phyloP scores from a whole-genome alignment of 2,329 filamentous ascomycete genomes.

The Apiospora sp. region DNA sequence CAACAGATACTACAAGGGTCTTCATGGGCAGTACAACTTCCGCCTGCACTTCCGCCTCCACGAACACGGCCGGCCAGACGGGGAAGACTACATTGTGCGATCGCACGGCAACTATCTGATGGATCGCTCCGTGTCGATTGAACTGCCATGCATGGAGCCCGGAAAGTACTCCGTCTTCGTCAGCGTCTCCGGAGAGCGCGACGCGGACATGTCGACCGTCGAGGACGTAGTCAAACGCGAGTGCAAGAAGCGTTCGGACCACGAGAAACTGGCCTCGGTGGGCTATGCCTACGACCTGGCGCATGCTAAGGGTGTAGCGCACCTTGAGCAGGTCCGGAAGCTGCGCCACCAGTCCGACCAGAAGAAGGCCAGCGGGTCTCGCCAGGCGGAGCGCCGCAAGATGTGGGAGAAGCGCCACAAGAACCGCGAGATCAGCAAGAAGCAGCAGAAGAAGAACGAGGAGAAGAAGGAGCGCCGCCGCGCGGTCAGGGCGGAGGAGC shows the following conservation, averaged over 20 bases:
- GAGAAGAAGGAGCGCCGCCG: slow-evolving; percentile 46
- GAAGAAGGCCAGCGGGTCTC: slow-evolving; percentile 56
- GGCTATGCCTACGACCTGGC: slow-evolving; percentile 67
- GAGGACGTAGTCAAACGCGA: slow-evolving; percentile 65
- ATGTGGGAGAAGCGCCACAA: slow-evolving; percentile 58
- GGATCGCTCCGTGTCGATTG: slow-evolving; percentile 65
- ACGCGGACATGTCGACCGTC: slow-evolving; percentile 52
- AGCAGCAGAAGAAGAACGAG: slow-evolving; percentile 49
- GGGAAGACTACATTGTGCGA: slow-evolving; percentile 67
- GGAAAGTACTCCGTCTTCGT: slow-evolving; percentile 66
- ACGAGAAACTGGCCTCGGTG: slow-evolving; percentile 66
- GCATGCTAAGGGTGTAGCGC: slow-evolving; percentile 63
- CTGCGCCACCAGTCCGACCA: slow-evolving; percentile 58
- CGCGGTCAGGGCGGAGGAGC: slow-evolving; percentile 46
- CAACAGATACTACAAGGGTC: slow-evolving; percentile 66
- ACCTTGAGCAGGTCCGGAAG: slow-evolving; percentile 58
- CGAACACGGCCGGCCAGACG: slow-evolving; percentile 55
- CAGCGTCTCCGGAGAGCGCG: slow-evolving; percentile 59
- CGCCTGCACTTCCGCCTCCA: slow-evolving; percentile 61
- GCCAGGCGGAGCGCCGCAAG: slow-evolving; percentile 53
- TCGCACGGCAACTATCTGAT: slow-evolving; percentile 67
- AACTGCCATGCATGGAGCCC: slow-evolving; percentile 61
- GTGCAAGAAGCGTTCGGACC: slow-evolving; percentile 55
- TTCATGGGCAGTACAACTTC: slow-evolving; percentile 65
- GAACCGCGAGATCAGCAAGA: slow-evolving; percentile 46